Base-by-base conservation (phyloP, 169 alveolate genomes). In the Cryptosporidium sp. region DNA sequence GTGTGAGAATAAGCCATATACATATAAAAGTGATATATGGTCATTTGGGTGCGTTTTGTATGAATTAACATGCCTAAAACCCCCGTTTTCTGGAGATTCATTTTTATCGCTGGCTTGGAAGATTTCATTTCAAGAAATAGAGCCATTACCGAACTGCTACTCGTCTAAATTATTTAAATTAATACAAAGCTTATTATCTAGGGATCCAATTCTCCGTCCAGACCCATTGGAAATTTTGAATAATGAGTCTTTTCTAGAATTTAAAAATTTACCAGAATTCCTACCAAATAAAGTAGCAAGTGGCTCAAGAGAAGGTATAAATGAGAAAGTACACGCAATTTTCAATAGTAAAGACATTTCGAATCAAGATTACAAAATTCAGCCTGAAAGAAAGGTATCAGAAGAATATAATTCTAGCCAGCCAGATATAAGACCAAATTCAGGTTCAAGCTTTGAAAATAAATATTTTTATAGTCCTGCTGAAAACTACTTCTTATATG, bases 21-120 rank as follows among this genome's bases (percentile, higher is more conserved):
- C 96, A 85, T 94, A 93, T 70, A 96, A 96, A 86, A 93, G 97
- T 48, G 99, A 97, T 93, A 95, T 96, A 21, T 97, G 99, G 99
- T 95, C 98, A 3, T 94, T 97, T 23, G 99, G 99, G 9, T 96
- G 98, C 80, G 96, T 97, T 10, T 89, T 97, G 23, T 97, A 95
- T 92, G 99, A 97, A 75, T 92, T 97, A n/a, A 94, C 97, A 61
- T 89, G 95, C 21, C 93, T 96, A 6, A 92, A 93, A 41, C 96
- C 94, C 84, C 97, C 99, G 14, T 97, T 97, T 91, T 84, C 92
- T 45, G 97, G 97, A 23, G 96, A 95, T 85, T 86, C 93, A 23
- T 23, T 92, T 3, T 33, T 80, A 16, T 80, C 89, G 8, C 23
- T 80, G n/a, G 89, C 89, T 33, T 80, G 89, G 89, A 80, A 80